Percentiles rank a stretch among this genome's conserved stretches.
phyloP scores from a whole-genome alignment of 768 basidiomycete species.

The Leucosporidium yakuticum region DNA sequence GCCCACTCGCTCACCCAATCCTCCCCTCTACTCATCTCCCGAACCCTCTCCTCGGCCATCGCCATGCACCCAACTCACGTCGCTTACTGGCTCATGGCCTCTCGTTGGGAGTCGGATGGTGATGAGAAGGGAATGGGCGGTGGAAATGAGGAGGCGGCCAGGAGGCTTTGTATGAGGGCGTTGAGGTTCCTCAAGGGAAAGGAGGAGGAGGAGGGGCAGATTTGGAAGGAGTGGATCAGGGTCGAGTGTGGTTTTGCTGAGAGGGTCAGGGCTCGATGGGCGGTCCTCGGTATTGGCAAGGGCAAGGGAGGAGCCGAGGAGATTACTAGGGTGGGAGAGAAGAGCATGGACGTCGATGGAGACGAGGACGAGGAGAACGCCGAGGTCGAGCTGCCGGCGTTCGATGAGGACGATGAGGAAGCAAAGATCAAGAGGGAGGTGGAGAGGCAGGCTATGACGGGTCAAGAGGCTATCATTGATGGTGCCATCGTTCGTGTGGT shows the following conservation, averaged over 20 bases:
- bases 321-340: conserved; percentile 14
- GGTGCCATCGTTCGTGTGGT: conserved; percentile 75
- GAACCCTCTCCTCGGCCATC: conserved; percentile 33
- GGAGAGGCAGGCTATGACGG: conserved; percentile 49
- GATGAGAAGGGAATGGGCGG: conserved; percentile 36
- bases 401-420: conserved; percentile 11
- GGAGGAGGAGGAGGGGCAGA: conserved; percentile 14
- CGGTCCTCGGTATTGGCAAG: conserved; percentile 33
- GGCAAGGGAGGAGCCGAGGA: conserved; percentile 6
- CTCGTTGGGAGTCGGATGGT: conserved; percentile 38
- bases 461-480: conserved; percentile 62
- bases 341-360: not conserved
- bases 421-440: conserved; percentile 43
- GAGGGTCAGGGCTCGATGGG: conserved; percentile 24
- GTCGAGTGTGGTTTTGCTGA: conserved; percentile 36
- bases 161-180: conserved; percentile 37
- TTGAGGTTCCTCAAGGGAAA: conserved; percentile 36
- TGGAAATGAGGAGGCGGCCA: conserved; percentile 35
- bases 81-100: conserved; percentile 37
- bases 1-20: conserved; percentile 32
- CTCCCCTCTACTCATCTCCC: conserved; percentile 31
- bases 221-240: conserved; percentile 38
- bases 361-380: conserved; percentile 35
- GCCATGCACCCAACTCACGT: conserved; percentile 35
- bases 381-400: conserved; percentile 44